Conservation (phyloP, 352 stramenopile species). For the Phytophthora sansomeana region DNA sequence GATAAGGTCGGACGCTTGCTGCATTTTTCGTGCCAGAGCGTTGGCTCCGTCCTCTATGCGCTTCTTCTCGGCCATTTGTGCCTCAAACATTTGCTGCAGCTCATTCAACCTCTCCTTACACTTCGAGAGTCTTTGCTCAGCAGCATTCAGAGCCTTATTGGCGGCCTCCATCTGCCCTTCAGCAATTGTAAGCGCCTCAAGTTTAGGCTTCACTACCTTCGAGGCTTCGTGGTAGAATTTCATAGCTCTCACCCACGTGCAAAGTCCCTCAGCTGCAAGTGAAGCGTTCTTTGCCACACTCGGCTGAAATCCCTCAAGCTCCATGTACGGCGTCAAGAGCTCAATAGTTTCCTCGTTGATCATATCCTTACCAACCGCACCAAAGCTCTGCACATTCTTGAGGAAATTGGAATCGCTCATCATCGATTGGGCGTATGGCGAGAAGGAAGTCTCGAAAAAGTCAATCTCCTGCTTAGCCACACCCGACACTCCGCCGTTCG, state of each 20-base stretch:
- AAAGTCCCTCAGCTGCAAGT: constrained; percentile 96
- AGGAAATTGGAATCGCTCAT: constrained; percentile 98
- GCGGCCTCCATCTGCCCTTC: constrained; percentile 97
- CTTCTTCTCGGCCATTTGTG: constrained; percentile 97
- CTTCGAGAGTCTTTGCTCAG: constrained; percentile 92
- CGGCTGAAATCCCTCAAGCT: constrained; percentile 96
- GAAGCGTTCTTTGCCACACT: constrained; percentile 97
- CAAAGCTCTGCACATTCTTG: constrained; percentile 97
- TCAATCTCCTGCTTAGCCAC: constrained; percentile 97
- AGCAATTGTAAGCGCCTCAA: constrained; percentile 96
- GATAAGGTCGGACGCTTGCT: constrained; percentile 97
- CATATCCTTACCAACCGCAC: constrained; percentile 95
- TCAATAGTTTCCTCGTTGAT: constrained; percentile 99
- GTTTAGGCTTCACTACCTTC: constrained; percentile 99
- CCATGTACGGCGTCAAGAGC: constrained; percentile 96
- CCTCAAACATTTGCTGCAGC: constrained; percentile 97
- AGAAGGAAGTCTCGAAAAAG: constrained; percentile 98
- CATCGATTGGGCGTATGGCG: constrained; percentile 94
- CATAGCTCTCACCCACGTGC: constrained; percentile 98
- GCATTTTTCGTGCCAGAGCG: constrained; percentile 97
- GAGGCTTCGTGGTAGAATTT: constrained; percentile 99
- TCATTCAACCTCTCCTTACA: constrained; percentile 96
- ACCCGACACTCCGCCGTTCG: too few relatives aligned
- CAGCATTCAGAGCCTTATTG: constrained; percentile 95
- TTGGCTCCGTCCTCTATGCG: constrained; percentile 97